Base-by-base conservation (phyloP, 2,329 filamentous ascomycete species). In the Fusarium sacchari region DNA sequence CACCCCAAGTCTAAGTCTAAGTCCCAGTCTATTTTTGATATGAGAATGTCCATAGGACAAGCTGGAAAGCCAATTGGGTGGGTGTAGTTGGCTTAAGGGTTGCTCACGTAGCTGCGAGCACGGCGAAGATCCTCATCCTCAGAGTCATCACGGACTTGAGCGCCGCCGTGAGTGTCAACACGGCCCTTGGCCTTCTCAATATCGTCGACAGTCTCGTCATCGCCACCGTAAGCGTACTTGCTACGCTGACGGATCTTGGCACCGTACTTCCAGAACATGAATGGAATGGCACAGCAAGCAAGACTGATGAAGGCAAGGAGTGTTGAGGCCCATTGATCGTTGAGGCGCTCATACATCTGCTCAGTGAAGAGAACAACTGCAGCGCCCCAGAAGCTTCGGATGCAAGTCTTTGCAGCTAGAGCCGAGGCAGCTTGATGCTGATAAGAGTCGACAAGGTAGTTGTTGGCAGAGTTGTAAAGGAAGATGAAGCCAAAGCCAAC, bases 401-500 rank as follows among this genome's bases (percentile, higher is more conserved):
- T 86, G 79, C 90, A 95, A 0, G 93, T 96, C 86, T 96, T 96
- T 43, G 93, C 93, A 0, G 94, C 94, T 7, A 96, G 88, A 0
- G 93, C 93, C 0, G 92, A 94, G 3, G 94, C 94, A 2, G 94
- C 94, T 82, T 95, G 93, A 82, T 89, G 87, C 81, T 89, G 87
- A 83, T 89, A 90, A 22, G 87, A 87, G 80, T 90, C 88, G 79
- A 90, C 88, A 34, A 93, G 87, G 83, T 93, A 93, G 84, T 93
- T 93, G 82, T 93, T 93, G 76, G 91, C 91, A 15, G 92, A 87
- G 84, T 95, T 95, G 85, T 95, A 95, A 30, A 95, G 85, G 85
- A 95, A 94, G 81, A 95, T 94, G 84, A 95, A 94, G 67, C 93
- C 93, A 77, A 95, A 94, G 17, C 93, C 93, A 60, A 95, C 90